Evolutionary conservation across 192 early-diverging fungal species (phyloP).

Genomic region (Kappamyces sp.): DNA sequence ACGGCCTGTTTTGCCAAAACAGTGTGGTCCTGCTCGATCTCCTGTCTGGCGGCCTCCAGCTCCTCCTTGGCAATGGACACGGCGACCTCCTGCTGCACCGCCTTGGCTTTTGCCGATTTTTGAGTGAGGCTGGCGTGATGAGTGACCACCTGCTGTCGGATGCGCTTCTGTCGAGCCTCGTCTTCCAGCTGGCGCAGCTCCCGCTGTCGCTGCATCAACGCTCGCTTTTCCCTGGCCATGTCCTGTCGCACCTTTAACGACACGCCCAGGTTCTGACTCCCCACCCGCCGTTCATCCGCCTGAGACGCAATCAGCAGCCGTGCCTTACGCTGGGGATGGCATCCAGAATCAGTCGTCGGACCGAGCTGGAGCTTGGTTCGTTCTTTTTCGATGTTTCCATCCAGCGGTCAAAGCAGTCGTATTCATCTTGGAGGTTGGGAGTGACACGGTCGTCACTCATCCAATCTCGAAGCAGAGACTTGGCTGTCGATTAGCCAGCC

Average conservation of each 20-base stretch:
- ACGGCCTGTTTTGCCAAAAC: no score
- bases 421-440: not conserved
- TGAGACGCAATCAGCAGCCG: no score
- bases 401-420: not conserved
- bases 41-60: no score
- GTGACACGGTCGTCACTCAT: not conserved
- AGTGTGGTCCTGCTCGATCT: no score
- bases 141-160: not conserved
- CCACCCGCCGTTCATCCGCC: not conserved
- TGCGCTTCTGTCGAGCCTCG: not conserved
- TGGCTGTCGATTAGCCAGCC: not conserved
- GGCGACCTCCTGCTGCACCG: no score
- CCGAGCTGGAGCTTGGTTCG: not conserved
- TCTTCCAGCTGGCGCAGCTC: not conserved
- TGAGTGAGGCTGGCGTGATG: not conserved
- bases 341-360: constrained; percentile 5
- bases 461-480: constrained; percentile 6
- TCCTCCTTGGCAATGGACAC: no score
- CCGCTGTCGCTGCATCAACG: constrained; percentile 7
- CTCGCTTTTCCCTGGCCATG: constrained; percentile 4
- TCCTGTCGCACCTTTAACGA: not conserved
- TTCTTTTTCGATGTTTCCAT: not conserved
- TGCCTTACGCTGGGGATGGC: not conserved
- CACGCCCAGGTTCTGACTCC: constrained; percentile 8
- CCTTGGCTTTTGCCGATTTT: not conserved